A percentile compares a stretch with the other conserved stretches of the same genome.
phyloP scores from a whole-genome alignment of 1,284 basidiomycete species.

The Sanghuangporus weigelae region DNA sequence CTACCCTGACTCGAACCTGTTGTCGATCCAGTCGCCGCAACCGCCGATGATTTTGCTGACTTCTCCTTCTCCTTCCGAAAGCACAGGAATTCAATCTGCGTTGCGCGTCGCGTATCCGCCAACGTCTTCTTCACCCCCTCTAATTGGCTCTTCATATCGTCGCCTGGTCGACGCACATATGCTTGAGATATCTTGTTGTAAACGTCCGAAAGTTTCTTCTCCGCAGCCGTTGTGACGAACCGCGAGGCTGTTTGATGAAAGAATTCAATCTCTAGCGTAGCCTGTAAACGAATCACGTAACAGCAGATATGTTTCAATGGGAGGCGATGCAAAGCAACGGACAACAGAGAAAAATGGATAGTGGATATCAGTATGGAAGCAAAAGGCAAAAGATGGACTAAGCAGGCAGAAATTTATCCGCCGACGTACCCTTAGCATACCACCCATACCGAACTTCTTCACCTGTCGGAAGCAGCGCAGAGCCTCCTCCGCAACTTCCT shows the following conservation, averaged over 20 bases:
- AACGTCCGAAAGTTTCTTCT: constrained; percentile 80
- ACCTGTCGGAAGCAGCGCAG: constrained; percentile 83
- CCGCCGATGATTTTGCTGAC: background rate
- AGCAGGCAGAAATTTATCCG: background rate
- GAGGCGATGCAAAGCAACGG: no score
- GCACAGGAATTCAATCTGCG: constrained; percentile 93
- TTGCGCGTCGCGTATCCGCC: constrained; percentile 81
- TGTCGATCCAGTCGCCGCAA: background rate
- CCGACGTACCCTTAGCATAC: constrained; percentile 85
- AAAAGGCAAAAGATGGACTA: constrained; percentile 5
- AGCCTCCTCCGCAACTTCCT: constrained; percentile 78
- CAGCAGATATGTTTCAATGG: no score
- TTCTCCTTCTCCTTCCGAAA: constrained; percentile 60
- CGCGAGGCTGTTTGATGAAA: constrained; percentile 92
- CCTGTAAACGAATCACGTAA: constrained; percentile 40
- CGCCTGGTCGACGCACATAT: constrained; percentile 74
- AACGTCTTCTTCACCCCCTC: constrained; percentile 90
- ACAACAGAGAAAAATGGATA: background rate
- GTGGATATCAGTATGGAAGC: background rate
- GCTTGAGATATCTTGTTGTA: constrained; percentile 94
- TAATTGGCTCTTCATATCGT: constrained; percentile 82
- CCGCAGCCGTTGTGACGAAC: constrained; percentile 80
- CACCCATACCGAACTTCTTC: constrained; percentile 91
- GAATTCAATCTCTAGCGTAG: constrained; percentile 98
- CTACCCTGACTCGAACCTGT: background rate